phyloP scores from a whole-genome alignment of 177 flowering plant genomes.

The Vitis hybrid region DNA sequence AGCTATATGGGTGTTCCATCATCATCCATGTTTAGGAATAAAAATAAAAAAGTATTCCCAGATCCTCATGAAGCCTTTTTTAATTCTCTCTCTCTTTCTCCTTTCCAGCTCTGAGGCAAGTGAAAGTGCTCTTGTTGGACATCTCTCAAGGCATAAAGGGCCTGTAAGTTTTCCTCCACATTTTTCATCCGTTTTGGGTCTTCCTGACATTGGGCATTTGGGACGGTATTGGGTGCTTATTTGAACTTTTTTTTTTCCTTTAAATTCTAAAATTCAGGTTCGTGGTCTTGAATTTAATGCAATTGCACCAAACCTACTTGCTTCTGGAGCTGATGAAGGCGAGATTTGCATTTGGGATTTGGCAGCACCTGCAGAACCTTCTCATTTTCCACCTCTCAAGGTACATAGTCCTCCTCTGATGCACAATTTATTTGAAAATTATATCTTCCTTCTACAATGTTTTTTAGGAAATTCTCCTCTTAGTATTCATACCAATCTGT shows the following conservation, averaged over 20 bases:
- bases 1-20: background rate
- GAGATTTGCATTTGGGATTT: constrained; percentile 97
- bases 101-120: constrained; percentile 45
- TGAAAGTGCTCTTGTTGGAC: constrained; percentile 60
- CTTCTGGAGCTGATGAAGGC: constrained; percentile 98
- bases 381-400: constrained; percentile 80
- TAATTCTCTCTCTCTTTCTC: background rate
- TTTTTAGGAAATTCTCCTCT: too few species aligned
- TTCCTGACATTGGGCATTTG: background rate
- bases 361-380: constrained; percentile 65
- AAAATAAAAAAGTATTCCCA: background rate
- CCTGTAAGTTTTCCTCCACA: constrained; percentile 63
- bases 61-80: background rate
- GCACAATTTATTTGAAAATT: background rate
- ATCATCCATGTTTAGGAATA: background rate
- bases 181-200: background rate
- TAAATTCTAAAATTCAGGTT: constrained; percentile 45
- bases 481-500: too few species aligned
- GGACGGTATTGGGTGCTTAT: background rate
- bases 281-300: constrained; percentile 91
- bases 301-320: constrained; percentile 71
- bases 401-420: constrained; percentile 26
- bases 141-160: constrained; percentile 78
- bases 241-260: background rate
- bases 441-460: too few species aligned